A percentile compares a stretch with the other conserved stretches of the same genome.
These are phyloP conservation scores for Rhamnella rubrinervis DNA, from an alignment of 331 rosid genomes.

Conservation along the genomic window DNA sequence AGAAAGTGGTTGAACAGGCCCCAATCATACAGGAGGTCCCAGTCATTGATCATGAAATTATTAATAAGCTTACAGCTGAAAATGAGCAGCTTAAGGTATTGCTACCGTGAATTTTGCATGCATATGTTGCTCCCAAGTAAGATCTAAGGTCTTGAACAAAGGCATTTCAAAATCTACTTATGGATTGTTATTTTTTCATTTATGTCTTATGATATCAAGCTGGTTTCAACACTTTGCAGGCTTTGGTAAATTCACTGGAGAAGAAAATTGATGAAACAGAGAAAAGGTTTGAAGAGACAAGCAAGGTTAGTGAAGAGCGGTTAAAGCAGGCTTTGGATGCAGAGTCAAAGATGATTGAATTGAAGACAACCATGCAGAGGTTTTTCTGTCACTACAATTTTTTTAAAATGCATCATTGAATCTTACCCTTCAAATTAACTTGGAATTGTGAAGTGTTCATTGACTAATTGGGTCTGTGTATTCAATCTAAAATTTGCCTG, in stretches of 20 bases:
- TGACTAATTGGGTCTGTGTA: not conserved
- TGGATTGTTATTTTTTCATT: not conserved
- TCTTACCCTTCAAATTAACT: not conserved
- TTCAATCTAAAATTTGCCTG: conserved; percentile 15
- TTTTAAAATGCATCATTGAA: conserved; percentile 12
- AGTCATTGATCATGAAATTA: conserved; percentile 49
- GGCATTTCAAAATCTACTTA: conserved; percentile 15
- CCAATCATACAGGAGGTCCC: conserved; percentile 42
- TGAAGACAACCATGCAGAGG: conserved; percentile 89
- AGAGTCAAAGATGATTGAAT: conserved; percentile 74
- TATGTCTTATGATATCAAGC: conserved; percentile 16
- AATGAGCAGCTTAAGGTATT: conserved; percentile 69
- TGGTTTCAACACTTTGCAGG: conserved; percentile 47
- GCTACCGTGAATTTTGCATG: conserved; percentile 6
- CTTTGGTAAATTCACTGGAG: conserved; percentile 65
- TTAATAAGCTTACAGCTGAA: conserved; percentile 53
- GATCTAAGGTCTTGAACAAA: not conserved
- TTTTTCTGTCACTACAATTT: conserved; percentile 28
- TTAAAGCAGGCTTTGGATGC: conserved; percentile 73
- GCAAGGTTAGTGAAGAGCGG: conserved; percentile 70
- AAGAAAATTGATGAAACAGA: conserved; percentile 72
- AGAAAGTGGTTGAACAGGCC: conserved; percentile 36
- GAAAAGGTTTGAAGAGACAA: conserved; percentile 63
- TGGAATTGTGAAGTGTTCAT: not conserved
- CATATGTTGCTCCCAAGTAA: not conserved